A percentile compares a stretch with the other conserved stretches of the same genome.
phyloP scores from a whole-genome alignment of 148 eudicot genomes.

The Rhododendron ovatum region DNA sequence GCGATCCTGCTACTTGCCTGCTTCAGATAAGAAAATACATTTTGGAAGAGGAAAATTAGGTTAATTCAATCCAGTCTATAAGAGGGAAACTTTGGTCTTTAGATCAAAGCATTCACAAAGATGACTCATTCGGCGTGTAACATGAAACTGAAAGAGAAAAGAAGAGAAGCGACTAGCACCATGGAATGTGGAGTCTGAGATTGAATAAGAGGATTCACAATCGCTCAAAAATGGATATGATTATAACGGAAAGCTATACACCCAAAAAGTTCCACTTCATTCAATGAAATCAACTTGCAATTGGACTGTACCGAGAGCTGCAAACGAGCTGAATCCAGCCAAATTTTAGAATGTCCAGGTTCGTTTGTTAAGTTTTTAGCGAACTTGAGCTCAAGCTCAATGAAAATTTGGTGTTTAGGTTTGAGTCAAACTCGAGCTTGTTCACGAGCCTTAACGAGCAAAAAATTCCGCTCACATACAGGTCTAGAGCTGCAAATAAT shows the following conservation, averaged over 20 bases:
- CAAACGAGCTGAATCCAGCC: neutral
- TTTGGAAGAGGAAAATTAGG: neutral
- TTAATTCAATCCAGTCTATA: neutral
- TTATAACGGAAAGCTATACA: neutral
- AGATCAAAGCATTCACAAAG: neutral
- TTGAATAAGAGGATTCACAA: neutral
- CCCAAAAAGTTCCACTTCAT: neutral
- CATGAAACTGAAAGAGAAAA: neutral
- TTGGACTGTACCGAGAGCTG: neutral
- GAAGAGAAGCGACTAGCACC: neutral
- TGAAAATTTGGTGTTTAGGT: neutral
- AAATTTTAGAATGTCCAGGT: neutral
- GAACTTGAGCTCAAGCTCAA: neutral
- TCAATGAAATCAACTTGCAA: neutral
- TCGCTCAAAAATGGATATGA: neutral
- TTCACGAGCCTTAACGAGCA: neutral
- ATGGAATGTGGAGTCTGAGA: neutral
- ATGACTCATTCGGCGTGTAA: neutral
- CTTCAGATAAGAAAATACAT: slow-evolving; percentile 5
- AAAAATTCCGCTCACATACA: neutral
- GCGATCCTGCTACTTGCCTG: neutral
- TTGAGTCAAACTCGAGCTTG: neutral
- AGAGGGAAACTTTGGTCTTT: neutral
- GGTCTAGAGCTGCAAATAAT: neutral
- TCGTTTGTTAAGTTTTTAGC: neutral